phyloP scores from a whole-genome alignment of 352 stramenopile genomes.

The Blastocystis hominis region DNA sequence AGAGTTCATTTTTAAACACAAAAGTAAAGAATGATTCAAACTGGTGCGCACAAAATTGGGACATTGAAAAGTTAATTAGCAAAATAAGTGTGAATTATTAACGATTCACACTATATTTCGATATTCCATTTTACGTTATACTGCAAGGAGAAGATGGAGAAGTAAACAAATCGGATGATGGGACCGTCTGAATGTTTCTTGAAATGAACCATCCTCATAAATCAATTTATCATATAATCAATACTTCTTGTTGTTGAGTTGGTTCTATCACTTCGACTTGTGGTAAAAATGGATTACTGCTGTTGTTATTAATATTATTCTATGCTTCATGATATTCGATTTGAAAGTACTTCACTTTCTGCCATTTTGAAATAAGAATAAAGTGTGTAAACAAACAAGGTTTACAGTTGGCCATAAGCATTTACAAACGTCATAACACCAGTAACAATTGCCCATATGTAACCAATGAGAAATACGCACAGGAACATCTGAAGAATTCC shows the following conservation, averaged over 20 bases:
- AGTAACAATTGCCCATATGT: constrained; percentile 1
- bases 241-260: not conserved
- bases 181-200: not conserved
- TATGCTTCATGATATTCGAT: not conserved
- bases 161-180: not conserved
- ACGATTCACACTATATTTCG: too few species aligned
- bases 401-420: not conserved
- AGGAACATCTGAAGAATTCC: constrained; percentile 32
- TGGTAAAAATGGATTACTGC: constrained; percentile 3
- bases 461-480: not conserved
- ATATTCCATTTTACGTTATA: not conserved
- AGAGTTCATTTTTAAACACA: too few species aligned
- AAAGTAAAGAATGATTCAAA: too few species aligned
- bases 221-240: not conserved
- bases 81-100: too few species aligned
- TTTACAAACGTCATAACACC: not conserved
- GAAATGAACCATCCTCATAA: not conserved
- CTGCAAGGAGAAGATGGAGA: not conserved
- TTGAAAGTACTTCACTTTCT: not conserved
- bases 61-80: too few species aligned
- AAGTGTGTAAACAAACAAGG: not conserved
- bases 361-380: not conserved
- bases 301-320: not conserved
- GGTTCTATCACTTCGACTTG: not conserved
- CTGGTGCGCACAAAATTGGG: too few species aligned